Percentiles rank a stretch among this genome's conserved stretches.
Conservation (phyloP, 768 basidiomycete species). For the Clitopilus hobsonii region DNA sequence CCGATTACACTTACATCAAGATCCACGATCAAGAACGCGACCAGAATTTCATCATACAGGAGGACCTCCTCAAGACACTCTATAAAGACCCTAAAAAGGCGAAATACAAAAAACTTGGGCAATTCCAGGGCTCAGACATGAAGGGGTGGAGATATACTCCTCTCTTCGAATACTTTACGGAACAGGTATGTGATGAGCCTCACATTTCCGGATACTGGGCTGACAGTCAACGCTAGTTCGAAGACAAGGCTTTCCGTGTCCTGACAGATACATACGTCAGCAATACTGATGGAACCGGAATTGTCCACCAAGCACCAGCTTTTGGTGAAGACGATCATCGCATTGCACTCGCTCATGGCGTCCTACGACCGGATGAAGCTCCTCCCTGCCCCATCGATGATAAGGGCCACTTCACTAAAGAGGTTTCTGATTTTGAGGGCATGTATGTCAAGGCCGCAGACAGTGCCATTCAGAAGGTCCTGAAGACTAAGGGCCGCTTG, state of each 20-base stretch:
- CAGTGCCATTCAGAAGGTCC: conserved; percentile 84
- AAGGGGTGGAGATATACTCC: conserved; percentile 95
- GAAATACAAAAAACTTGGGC: conserved; percentile 86
- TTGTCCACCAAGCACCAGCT: conserved; percentile 97
- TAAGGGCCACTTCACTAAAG: conserved; percentile 77
- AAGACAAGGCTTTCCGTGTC: conserved; percentile 87
- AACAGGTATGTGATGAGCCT: conserved; percentile 51
- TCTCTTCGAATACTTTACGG: conserved; percentile 94
- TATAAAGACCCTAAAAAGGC: conserved; percentile 98
- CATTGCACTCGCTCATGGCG: conserved; percentile 78
- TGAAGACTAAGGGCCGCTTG: conserved; percentile 84
- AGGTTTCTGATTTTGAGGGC: conserved; percentile 88
- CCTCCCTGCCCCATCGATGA: conserved; percentile 97
- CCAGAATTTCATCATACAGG: conserved; percentile 89
- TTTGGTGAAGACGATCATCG: conserved; percentile 99
- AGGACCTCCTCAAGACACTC: conserved; percentile 76
- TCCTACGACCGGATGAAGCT: conserved; percentile 84
- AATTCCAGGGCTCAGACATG: conserved; percentile 89
- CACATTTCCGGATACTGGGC: background rate
- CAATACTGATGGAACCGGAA: conserved; percentile 90
- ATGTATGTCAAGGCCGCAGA: conserved; percentile 93
- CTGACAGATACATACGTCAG: conserved; percentile 92
- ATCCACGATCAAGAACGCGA: conserved; percentile 87
- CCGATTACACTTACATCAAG: conserved; percentile 94
- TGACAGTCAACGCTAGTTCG: conserved; percentile 49